Evolutionary conservation across 2,329 filamentous ascomycete species (phyloP), one percentile per base, ranked within the genome.

Genomic region (Nigrograna mackinnonii): DNA sequence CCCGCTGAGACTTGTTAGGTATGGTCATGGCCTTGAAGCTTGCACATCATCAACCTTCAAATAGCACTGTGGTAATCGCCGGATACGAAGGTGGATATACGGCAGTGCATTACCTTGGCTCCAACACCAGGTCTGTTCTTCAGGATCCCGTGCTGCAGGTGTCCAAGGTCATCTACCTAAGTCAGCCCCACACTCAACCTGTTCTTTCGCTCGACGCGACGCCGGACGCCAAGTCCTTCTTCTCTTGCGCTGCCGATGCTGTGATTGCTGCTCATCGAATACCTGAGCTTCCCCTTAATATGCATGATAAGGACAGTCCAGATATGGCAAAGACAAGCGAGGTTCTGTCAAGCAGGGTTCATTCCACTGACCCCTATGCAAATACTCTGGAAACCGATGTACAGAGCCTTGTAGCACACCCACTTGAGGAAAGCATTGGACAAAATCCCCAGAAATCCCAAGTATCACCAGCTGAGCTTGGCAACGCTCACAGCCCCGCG

Each of bases 31-130:
- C 88, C 4, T 70, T 96, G 52, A 71, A 24, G 68, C 64, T 67
- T 16, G 24, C 52, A n/a, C 54, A 54, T 21, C 55, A 53, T 33
- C 37, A 21, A 22, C 24, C 35, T 13, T 56, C 54, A 13, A 54
- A 55, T 11, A 12, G 64, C 67, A 70, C 92, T 1, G 80, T 83
- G 4, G 74, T 96, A 5, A 70, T 87, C 7, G 84, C 85, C 2
- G 92, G 87, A 9, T 96, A 94, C 65, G 94, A 99, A 69, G 90
- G 89, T 57, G 94, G 94, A 1, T 79, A 86, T 39, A 83, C 83
- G 2, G 82, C 84, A 40, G 81, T 90, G 1, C 83, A 85, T 50
- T 71, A 78, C 21, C 79, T 84, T 30, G 66, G 69, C 22, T 66
- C 63, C 38, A 50, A 31, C 12, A 17, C 22, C 7, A 6, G 12